phyloP scores from a whole-genome alignment of 805 yeast genomes.

The Kuraishia molischiana region DNA sequence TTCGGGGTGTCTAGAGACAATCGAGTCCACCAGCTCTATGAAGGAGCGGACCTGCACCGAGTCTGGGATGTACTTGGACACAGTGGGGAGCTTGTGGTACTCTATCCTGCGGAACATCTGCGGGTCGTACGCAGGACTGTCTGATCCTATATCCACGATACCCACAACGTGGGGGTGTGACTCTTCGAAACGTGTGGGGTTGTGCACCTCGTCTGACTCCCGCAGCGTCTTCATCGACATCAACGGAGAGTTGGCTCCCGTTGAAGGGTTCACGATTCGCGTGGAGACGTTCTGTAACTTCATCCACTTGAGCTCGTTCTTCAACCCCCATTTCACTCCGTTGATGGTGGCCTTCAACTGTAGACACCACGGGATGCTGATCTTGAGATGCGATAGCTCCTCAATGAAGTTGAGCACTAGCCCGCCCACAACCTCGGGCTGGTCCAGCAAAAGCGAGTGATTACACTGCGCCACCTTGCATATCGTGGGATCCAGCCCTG shows the following conservation, averaged over 20 bases:
- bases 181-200: conserved; percentile 44
- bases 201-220: conserved; percentile 51
- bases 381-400: conserved; percentile 35
- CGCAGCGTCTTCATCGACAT: conserved; percentile 70
- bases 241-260: conserved; percentile 31
- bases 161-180: conserved; percentile 42
- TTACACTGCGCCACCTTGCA: conserved; percentile 42
- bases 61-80: conserved; percentile 69
- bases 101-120: conserved; percentile 37
- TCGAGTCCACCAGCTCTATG: conserved; percentile 40
- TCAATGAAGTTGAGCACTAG: conserved; percentile 48
- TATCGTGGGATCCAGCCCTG: conserved; percentile 20
- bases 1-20: conserved; percentile 13
- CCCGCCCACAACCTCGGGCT: conserved; percentile 58
- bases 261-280: conserved; percentile 23
- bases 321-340: conserved; percentile 73
- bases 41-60: conserved; percentile 46
- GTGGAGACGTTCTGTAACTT: conserved; percentile 39
- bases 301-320: conserved; percentile 68
- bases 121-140: conserved; percentile 66
- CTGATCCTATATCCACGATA: conserved; percentile 61
- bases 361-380: conserved; percentile 66
- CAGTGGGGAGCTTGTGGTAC: conserved; percentile 69
- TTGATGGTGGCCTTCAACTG: conserved; percentile 49
- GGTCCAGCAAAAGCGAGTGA: conserved; percentile 53